A percentile compares a stretch with the other conserved stretches of the same genome.
Conservation (phyloP, 2,329 filamentous ascomycete genomes). For the Neofusicoccum kwambonambiense region DNA sequence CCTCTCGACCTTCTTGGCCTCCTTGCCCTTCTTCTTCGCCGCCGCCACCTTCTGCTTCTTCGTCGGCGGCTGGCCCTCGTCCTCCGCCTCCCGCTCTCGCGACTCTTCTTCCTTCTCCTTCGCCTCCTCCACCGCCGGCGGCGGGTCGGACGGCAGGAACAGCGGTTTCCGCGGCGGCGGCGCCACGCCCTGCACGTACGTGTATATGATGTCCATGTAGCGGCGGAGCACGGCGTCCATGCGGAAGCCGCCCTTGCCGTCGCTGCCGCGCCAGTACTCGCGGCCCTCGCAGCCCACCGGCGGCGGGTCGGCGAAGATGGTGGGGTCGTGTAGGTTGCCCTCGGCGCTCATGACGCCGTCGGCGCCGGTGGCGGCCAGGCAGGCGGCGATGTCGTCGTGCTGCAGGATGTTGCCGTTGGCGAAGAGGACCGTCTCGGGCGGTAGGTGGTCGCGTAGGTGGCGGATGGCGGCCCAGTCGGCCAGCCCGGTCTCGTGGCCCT, state of each 20-base stretch:
- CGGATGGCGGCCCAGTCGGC: conserved; percentile 89
- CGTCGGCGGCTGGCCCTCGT: conserved; percentile 33
- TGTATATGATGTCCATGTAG: conserved; percentile 88
- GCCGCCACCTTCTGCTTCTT: conserved; percentile 31
- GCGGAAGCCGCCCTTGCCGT: conserved; percentile 80
- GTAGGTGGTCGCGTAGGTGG: conserved; percentile 78
- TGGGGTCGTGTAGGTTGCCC: conserved; percentile 88
- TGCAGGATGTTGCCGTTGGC: conserved; percentile 94
- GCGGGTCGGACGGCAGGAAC: conserved; percentile 62
- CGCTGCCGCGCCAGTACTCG: conserved; percentile 81
- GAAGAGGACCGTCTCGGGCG: conserved; percentile 86
- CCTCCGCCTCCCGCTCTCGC: background rate
- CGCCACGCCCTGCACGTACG: conserved; percentile 65
- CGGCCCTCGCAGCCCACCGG: conserved; percentile 60
- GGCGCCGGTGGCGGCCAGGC: conserved; percentile 78
- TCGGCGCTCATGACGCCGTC: conserved; percentile 97
- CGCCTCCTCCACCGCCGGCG: conserved; percentile 22
- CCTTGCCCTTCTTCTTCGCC: conserved; percentile 22
- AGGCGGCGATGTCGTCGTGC: conserved; percentile 72
- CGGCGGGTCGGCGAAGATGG: conserved; percentile 74
- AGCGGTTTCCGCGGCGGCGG: conserved; percentile 69
- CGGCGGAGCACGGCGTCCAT: conserved; percentile 84
- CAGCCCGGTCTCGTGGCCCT: conserved; percentile 89
- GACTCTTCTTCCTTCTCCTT: background rate
- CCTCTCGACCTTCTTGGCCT: conserved; percentile 44